A percentile compares a stretch with the other conserved stretches of the same genome.
Conservation (phyloP, 371 early-diverging fungal genomes). For the Quaeritorhiza haematococci region DNA sequence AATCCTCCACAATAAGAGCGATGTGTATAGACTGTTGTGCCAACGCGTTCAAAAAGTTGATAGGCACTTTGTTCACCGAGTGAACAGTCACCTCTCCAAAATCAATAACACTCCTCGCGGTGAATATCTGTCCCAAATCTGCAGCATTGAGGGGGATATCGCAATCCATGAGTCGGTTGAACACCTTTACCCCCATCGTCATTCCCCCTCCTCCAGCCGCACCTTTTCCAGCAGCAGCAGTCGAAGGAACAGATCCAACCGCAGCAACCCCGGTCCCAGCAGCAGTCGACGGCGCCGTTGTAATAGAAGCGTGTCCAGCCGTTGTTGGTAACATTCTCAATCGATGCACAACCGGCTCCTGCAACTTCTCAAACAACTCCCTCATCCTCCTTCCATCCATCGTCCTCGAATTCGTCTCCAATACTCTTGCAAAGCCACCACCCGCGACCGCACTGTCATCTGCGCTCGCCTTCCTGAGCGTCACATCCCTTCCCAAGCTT, state of each 20-base stretch:
- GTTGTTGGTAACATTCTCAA: neutral
- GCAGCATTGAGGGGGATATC: constrained; percentile 22
- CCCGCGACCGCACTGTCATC: neutral
- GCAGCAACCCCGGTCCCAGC: neutral
- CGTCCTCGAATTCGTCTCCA: too few species aligned
- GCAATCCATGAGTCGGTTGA: neutral
- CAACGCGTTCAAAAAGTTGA: constrained; percentile 37
- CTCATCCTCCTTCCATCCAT: constrained; percentile 15
- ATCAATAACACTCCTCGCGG: constrained; percentile 18
- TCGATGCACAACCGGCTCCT: constrained; percentile 8
- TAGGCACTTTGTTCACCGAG: constrained; percentile 20
- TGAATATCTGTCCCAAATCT: constrained; percentile 30
- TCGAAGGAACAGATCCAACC: neutral
- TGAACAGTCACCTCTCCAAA: constrained; percentile 36
- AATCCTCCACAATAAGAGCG: constrained; percentile 10
- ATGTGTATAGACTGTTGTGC: constrained; percentile 21
- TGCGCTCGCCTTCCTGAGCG: too few species aligned
- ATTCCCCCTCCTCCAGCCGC: too few species aligned
- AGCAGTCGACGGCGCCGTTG: neutral
- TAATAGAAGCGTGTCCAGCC: neutral
- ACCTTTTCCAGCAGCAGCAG: too few species aligned
- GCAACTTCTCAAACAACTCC: constrained; percentile 20
- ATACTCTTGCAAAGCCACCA: neutral
- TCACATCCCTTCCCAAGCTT: too few species aligned
- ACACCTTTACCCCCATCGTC: too few species aligned